A percentile compares a stretch with the other conserved stretches of the same genome.
Evolutionary conservation across 2,329 filamentous ascomycete species (phyloP).

Genomic region (Diaporthe citrichinensis): DNA sequence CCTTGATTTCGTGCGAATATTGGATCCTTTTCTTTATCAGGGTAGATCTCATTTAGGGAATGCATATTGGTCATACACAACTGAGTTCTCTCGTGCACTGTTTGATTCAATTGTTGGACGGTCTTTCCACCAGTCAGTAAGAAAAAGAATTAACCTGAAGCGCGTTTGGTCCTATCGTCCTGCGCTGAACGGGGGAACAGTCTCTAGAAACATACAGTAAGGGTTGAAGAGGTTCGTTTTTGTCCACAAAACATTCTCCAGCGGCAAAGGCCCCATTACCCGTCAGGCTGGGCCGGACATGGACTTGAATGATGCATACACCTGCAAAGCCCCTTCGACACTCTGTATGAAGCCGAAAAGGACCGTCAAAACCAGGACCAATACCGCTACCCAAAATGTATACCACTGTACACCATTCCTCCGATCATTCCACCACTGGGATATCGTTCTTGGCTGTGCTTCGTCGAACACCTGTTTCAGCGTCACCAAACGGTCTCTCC

Average conservation of each 20-base stretch:
- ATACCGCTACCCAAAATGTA: slow-evolving; percentile 61
- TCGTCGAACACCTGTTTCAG: slow-evolving; percentile 60
- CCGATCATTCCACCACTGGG: slow-evolving; percentile 59
- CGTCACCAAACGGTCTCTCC: slow-evolving; percentile 58
- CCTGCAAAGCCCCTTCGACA: slow-evolving; percentile 58
- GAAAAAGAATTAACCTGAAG: too few species aligned
- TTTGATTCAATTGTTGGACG: neutral
- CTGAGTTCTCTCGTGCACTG: neutral
- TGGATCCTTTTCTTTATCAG: neutral
- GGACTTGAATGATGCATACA: slow-evolving; percentile 47
- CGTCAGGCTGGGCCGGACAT: neutral
- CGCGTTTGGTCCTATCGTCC: too few species aligned
- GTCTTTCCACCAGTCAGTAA: too few species aligned
- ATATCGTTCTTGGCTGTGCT: slow-evolving; percentile 51
- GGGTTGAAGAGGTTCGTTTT: too few species aligned
- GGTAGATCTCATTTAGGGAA: neutral
- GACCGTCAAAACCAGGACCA: slow-evolving; percentile 53
- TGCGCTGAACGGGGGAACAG: neutral
- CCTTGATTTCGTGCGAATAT: neutral
- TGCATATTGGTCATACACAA: neutral
- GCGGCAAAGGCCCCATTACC: accelerated
- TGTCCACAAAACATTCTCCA: too few species aligned
- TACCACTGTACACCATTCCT: slow-evolving; percentile 60
- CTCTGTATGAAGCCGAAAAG: slow-evolving; percentile 58
- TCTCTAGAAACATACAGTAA: too few species aligned